These are phyloP conservation scores for Elasticomyces elasticus DNA, from an alignment of 495 filamentous ascomycete genomes.

Conservation along the genomic window DNA sequence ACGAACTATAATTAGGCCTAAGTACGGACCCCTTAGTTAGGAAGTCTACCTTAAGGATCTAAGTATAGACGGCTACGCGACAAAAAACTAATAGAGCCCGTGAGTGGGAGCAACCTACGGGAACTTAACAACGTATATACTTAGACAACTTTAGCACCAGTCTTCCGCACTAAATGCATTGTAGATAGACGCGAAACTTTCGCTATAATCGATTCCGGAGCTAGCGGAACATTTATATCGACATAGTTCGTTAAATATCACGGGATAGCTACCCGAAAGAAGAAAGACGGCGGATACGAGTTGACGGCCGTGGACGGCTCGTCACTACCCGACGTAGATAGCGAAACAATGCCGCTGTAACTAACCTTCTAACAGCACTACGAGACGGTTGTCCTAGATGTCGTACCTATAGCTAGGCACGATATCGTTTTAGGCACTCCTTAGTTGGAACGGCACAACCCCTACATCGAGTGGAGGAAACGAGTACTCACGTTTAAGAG, in stretches of 20 bases:
- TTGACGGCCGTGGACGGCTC: slow-evolving; percentile 1
- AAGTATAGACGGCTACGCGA: background rate
- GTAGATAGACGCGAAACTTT: slow-evolving; percentile 3
- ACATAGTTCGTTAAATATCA: too few relatives aligned
- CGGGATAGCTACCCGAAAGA: too few relatives aligned
- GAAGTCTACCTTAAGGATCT: background rate
- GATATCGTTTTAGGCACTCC: slow-evolving; percentile 4
- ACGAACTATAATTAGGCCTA: background rate
- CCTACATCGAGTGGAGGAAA: background rate
- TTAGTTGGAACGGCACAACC: slow-evolving; percentile 7
- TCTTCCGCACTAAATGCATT: slow-evolving; percentile 2
- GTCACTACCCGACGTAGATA: slow-evolving; percentile 1
- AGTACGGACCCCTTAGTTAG: background rate
- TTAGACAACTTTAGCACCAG: slow-evolving; percentile 3
- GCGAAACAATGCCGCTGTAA: slow-evolving; percentile 1
- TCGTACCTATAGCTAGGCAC: slow-evolving; percentile 8
- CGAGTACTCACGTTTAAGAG: too few relatives aligned
- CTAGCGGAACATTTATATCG: too few relatives aligned
- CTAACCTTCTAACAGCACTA: slow-evolving; percentile 1
- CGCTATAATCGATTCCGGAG: slow-evolving; percentile 11
- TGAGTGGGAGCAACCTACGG: background rate
- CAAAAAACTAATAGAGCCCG: slow-evolving; percentile 7
- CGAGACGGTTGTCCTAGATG: background rate
- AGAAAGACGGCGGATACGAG: background rate
- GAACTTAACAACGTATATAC: slow-evolving; percentile 4